Conservation (phyloP, 345 rosid species). For the Durio zibethinus region DNA sequence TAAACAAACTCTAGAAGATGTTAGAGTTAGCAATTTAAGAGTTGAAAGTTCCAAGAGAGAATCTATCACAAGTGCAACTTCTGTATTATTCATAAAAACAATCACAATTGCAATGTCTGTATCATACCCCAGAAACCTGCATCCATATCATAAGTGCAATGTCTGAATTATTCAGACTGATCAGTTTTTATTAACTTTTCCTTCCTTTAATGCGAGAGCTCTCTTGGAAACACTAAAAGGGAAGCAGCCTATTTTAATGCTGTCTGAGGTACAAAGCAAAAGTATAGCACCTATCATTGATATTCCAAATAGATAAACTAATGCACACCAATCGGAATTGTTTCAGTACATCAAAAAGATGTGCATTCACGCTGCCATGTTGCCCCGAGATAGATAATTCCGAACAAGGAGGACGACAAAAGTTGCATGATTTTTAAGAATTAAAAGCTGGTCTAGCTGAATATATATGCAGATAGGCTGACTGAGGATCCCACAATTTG, state of each 20-base stretch:
- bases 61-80: background rate
- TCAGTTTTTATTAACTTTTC: background rate
- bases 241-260: background rate
- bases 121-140: background rate
- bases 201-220: background rate
- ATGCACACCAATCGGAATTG: background rate
- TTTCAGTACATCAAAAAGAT: background rate
- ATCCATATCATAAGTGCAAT: background rate
- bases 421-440: background rate
- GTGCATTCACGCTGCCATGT: background rate
- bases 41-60: background rate
- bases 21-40: background rate
- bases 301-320: background rate
- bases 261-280: background rate
- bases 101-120: background rate
- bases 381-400: constrained; percentile 1
- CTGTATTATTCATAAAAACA: background rate
- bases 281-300: background rate
- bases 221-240: background rate
- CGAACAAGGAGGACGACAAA: background rate
- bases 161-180: background rate
- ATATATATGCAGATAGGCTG: background rate
- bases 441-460: background rate
- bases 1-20: background rate
- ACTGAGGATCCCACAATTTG: constrained; percentile 3